A percentile compares a stretch with the other conserved stretches of the same genome.
These are phyloP conservation scores for Babesia caballi DNA, from an alignment of 169 alveolate genomes.

Conservation along the genomic window DNA sequence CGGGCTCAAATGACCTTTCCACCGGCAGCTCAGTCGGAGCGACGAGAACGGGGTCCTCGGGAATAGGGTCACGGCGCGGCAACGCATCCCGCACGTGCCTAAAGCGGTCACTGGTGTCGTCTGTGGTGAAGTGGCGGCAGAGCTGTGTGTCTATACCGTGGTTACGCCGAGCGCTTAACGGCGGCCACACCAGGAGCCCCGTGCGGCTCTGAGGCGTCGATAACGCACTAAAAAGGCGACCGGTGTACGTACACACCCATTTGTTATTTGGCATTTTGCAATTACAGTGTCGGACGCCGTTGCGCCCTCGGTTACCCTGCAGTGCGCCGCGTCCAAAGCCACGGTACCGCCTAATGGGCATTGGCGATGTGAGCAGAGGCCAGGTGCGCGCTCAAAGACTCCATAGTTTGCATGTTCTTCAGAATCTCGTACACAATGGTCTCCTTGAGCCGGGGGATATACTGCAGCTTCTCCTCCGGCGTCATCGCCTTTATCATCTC, in stretches of 20 bases:
- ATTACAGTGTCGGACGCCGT: background rate
- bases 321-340: too few species aligned
- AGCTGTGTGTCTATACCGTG: background rate
- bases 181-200: too few species aligned
- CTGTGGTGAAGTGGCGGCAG: background rate
- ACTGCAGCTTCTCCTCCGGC: slow-evolving; percentile 65
- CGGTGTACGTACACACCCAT: background rate
- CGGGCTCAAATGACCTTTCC: background rate
- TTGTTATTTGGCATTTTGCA: background rate
- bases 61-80: background rate
- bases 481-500: slow-evolving; percentile 67
- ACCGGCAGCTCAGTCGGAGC: background rate
- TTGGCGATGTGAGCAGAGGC: too few species aligned
- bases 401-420: slow-evolving; percentile 33
- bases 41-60: background rate
- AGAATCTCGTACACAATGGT: slow-evolving; percentile 57
- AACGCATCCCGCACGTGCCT: slow-evolving; percentile 29
- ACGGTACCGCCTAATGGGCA: too few species aligned
- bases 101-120: slow-evolving; percentile 36
- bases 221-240: background rate
- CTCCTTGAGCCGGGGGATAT: slow-evolving; percentile 63
- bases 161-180: too few species aligned
- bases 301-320: too few species aligned
- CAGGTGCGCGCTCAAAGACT: slow-evolving; percentile 11
- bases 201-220: background rate